Evolutionary conservation across 768 basidiomycete species (phyloP), one percentile per base, ranked within the genome.

Genomic region (Piloderma croceum): DNA sequence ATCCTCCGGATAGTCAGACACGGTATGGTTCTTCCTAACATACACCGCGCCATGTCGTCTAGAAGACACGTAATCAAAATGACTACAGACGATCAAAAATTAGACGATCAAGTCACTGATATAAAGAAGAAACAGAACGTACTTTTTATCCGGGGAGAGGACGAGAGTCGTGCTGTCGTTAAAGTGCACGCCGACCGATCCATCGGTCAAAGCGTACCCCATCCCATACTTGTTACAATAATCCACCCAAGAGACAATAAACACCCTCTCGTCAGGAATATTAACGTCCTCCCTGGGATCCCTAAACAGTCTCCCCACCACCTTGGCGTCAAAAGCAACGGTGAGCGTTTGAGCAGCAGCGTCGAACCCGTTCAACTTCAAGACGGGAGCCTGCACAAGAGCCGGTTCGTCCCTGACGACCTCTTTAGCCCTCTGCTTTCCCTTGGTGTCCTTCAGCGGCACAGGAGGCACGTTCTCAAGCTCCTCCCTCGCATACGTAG

Each of bases 181-280:
- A 68, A 96, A 99, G 63, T 97, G 83, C 17, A 97, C 90, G 4
- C 91, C 90, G 34, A 97, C 83, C 17, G 87, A 86, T 3, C 94
- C 92, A 54, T 99, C 92, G 15, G 91, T 94, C 55, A 98, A 69
- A 3, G 91, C 90, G 60, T 96, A 98, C 1, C 94, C 96, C 89
- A 97, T 98, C n/a, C 94, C 96, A 62, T 97, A 99, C 70, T 97
- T 97, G 63, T 92, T 90, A 59, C 90, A 94, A 57, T 98, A 98
- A 61, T 98, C 96, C 31, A 98, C 86, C 96, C 96, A 98, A n/a
- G 88, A 89, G 3, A 87, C 89, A 47, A 99, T 91, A 64, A 97
- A 98, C 33, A 94, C 84, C 38, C 74, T 74, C 43, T 90, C 86
- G 13, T 79, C 72, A 0, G 71, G 72, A 2, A 89, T 50, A 24